Evolutionary conservation across 164 flowering plant genomes (phyloP).

Genomic region (Magnolia changhungtana): DNA sequence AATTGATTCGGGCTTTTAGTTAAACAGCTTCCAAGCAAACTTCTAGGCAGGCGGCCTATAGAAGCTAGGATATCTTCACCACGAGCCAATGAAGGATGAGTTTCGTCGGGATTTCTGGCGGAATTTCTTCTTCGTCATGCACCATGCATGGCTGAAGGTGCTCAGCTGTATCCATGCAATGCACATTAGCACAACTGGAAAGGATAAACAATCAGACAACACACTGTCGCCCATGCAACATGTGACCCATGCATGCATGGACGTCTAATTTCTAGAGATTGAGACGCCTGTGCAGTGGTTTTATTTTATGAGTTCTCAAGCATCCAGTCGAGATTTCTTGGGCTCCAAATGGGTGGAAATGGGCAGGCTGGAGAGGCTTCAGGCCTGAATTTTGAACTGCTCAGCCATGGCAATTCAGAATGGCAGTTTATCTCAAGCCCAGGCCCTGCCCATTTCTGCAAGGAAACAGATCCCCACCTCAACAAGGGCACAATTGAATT

Average conservation of each 20-base stretch:
- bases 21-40: background rate
- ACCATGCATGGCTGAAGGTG: constrained; percentile 70
- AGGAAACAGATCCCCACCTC: too few relatives aligned
- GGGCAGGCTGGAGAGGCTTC: too few relatives aligned
- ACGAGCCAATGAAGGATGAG: constrained; percentile 24
- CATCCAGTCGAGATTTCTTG: too few relatives aligned
- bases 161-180: constrained; percentile 46
- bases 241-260: background rate
- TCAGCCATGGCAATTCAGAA: too few relatives aligned
- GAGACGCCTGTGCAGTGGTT: background rate
- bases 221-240: background rate
- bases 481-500: too few relatives aligned
- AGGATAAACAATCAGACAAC: background rate
- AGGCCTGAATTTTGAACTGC: too few relatives aligned
- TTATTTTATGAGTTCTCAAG: too few relatives aligned
- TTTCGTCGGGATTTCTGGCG: constrained; percentile 44
- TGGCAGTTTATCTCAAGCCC: too few relatives aligned
- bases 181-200: background rate
- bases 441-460: too few relatives aligned
- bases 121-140: constrained; percentile 66
- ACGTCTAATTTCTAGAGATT: background rate
- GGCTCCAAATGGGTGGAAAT: too few relatives aligned
- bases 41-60: background rate
- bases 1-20: background rate
- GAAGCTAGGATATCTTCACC: constrained; percentile 31